phyloP scores from a whole-genome alignment of 805 yeast species.

The Wickerhamiella alocasiicola region DNA sequence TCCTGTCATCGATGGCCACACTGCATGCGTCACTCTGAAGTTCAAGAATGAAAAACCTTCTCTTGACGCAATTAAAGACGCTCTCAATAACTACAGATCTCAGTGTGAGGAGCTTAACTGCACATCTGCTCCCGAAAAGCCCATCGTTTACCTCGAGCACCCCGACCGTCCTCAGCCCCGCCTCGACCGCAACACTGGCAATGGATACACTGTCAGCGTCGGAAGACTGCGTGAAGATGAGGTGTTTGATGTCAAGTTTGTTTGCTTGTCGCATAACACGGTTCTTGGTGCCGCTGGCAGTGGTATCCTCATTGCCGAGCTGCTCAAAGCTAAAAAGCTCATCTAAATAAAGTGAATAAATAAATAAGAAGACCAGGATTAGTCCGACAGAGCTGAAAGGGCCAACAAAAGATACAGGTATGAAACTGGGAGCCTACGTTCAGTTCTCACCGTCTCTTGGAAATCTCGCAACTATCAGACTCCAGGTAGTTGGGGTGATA shows the following conservation, averaged over 20 bases:
- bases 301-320: slow-evolving; percentile 90
- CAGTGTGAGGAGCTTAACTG: slow-evolving; percentile 74
- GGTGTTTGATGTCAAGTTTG: slow-evolving; percentile 89
- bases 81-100: slow-evolving; percentile 60
- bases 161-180: slow-evolving; percentile 95
- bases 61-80: slow-evolving; percentile 61
- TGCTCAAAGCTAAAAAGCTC: slow-evolving; percentile 61
- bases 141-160: slow-evolving; percentile 86
- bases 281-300: slow-evolving; percentile 98
- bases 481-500: too few species aligned
- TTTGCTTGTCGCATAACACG: slow-evolving; percentile 93
- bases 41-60: slow-evolving; percentile 80
- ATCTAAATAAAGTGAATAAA: too few species aligned
- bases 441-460: too few species aligned
- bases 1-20: slow-evolving; percentile 95
- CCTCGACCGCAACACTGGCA: slow-evolving; percentile 89
- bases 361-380: too few species aligned
- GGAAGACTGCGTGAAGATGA: slow-evolving; percentile 93
- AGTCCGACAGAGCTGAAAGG: too few species aligned
- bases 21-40: slow-evolving; percentile 81
- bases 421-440: too few species aligned
- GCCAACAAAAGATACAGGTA: too few species aligned
- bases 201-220: slow-evolving; percentile 87
- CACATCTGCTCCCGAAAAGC: slow-evolving; percentile 83
- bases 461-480: too few species aligned